Evolutionary conservation across 805 yeast species (phyloP).

Genomic region (Pichia rugopelliculosa): DNA sequence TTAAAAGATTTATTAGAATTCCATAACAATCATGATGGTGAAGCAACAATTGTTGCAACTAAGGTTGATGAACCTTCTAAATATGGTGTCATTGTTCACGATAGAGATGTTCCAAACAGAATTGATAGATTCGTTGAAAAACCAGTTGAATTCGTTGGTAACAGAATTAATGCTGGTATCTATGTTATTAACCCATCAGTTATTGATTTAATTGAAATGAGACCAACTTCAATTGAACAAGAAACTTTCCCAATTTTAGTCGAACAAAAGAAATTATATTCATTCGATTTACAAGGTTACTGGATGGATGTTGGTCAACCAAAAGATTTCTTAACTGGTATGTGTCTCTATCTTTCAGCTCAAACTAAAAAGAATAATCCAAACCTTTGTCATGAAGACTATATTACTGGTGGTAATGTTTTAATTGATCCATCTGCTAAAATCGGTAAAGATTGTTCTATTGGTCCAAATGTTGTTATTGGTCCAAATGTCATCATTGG

Average conservation of each 20-base stretch:
- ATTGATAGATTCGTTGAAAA: constrained; percentile 98
- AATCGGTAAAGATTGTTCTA: constrained; percentile 85
- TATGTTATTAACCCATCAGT: constrained; percentile 97
- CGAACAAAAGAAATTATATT: constrained; percentile 79
- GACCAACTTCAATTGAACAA: constrained; percentile 98
- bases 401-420: constrained; percentile 85
- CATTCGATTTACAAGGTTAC: constrained; percentile 97
- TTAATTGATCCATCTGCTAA: constrained; percentile 92
- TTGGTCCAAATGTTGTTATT: constrained; percentile 96
- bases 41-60: constrained; percentile 98
- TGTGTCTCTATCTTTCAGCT: constrained; percentile 83
- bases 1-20: constrained; percentile 84
- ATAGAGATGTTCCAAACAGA: constrained; percentile 88
- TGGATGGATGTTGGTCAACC: constrained; percentile 99
- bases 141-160: constrained; percentile 99
- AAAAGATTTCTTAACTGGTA: constrained; percentile 97
- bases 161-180: constrained; percentile 99
- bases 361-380: constrained; percentile 73
- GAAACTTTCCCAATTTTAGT: constrained; percentile 98
- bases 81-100: constrained; percentile 99
- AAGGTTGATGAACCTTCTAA: constrained; percentile 99
- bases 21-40: constrained; percentile 95
- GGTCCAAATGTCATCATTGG: constrained; percentile 96
- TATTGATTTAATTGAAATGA: constrained; percentile 91
- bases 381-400: constrained; percentile 52